Conservation (phyloP, 2,329 filamentous ascomycete genomes). For the Phialemonium atrogriseum region DNA sequence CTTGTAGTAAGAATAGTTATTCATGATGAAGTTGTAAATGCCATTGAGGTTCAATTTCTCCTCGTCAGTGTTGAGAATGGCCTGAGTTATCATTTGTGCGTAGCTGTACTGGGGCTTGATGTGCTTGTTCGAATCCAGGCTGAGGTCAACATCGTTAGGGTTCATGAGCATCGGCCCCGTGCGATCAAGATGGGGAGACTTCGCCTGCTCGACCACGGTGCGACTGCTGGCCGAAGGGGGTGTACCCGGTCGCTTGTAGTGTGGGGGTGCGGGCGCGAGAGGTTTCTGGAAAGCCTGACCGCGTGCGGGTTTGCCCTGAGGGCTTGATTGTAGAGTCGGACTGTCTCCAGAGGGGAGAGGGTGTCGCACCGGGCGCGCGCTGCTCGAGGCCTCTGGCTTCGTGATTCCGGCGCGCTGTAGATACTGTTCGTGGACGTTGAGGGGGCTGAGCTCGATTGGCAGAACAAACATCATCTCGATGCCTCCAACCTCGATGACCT, state of each 20-base stretch:
- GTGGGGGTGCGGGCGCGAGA: constrained; percentile 51
- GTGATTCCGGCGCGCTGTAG: constrained; percentile 57
- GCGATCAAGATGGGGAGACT: constrained; percentile 29
- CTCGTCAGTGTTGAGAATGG: constrained; percentile 78
- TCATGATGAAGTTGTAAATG: constrained; percentile 90
- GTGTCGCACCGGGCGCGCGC: constrained; percentile 13
- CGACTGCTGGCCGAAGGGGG: constrained; percentile 40
- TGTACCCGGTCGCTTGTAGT: constrained; percentile 53
- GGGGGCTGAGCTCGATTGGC: constrained; percentile 60
- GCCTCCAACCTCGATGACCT: constrained; percentile 84
- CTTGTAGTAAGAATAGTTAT: constrained; percentile 88
- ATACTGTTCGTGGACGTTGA: constrained; percentile 61
- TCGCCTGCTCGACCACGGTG: constrained; percentile 19
- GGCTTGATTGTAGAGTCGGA: constrained; percentile 15
- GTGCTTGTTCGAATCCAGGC: constrained; percentile 75
- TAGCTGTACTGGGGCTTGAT: constrained; percentile 96
- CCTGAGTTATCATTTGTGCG: constrained; percentile 93
- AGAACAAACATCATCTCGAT: constrained; percentile 99
- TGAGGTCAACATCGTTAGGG: constrained; percentile 61
- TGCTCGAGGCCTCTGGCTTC: constrained; percentile 15
- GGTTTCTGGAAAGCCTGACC: constrained; percentile 33
- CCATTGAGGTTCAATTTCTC: constrained; percentile 85
- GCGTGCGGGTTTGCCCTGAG: constrained; percentile 17
- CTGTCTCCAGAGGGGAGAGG: constrained; percentile 17
- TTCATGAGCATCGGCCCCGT: constrained; percentile 36